Conservation (phyloP, 192 early-diverging fungal species). For the Backusella tarrabulga region DNA sequence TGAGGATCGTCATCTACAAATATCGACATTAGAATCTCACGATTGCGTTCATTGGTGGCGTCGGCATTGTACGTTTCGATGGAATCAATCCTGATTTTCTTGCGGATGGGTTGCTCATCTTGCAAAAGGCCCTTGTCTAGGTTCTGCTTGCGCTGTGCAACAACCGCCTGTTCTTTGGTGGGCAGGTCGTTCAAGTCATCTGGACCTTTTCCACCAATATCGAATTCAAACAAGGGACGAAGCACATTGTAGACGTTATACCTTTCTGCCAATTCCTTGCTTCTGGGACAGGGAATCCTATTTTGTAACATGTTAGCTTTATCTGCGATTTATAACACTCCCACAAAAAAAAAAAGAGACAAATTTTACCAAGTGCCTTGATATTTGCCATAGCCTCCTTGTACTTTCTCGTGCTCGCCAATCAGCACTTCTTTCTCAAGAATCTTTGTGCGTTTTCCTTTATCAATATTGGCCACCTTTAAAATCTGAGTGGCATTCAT, state of each 20-base stretch:
- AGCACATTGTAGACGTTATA: slow-evolving; percentile 74
- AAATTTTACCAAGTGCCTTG: slow-evolving; percentile 77
- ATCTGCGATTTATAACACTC: no score
- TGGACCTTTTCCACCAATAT: slow-evolving; percentile 17
- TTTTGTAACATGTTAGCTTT: no score
- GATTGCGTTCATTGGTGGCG: slow-evolving; percentile 56
- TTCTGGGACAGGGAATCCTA: slow-evolving; percentile 84
- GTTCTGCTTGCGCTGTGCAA: background rate
- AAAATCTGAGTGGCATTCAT: slow-evolving; percentile 94
- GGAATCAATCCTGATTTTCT: slow-evolving; percentile 7
- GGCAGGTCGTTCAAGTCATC: slow-evolving; percentile 18
- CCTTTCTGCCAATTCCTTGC: slow-evolving; percentile 77
- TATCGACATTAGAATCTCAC: slow-evolving; percentile 79
- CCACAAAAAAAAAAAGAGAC: no score
- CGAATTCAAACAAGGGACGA: slow-evolving; percentile 79
- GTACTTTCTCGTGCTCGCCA: slow-evolving; percentile 87
- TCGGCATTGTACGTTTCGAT: slow-evolving; percentile 10
- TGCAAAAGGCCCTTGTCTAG: background rate
- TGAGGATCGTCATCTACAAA: slow-evolving; percentile 75
- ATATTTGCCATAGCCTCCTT: slow-evolving; percentile 95
- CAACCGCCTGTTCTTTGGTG: slow-evolving; percentile 29
- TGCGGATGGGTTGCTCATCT: slow-evolving; percentile 4
- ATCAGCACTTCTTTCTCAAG: slow-evolving; percentile 82
- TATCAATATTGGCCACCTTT: slow-evolving; percentile 85
- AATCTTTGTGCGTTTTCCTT: slow-evolving; percentile 83